Base-by-base conservation (phyloP, 768 basidiomycete genomes). In the Rhodosporidiobolus odoratus region DNA sequence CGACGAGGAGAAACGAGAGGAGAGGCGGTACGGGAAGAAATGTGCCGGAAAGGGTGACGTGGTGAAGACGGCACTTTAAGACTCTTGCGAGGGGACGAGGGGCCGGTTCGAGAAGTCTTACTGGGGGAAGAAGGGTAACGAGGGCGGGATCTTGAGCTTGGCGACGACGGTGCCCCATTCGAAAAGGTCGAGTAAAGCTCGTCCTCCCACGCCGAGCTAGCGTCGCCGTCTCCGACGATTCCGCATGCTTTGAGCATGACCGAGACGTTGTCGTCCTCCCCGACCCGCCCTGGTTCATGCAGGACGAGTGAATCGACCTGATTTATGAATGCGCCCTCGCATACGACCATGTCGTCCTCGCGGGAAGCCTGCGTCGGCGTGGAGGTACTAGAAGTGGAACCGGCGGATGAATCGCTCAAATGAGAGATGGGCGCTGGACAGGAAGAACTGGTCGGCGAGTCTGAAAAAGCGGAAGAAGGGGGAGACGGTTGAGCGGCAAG, bases 161-260 rank as follows among this genome's bases (percentile, higher is more conserved):
- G 15, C 37, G 57, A 58, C 3, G 57, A 17, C 2, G 62, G 62
- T n/a, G 37, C 19, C 21, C 41, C 21, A 3, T 66, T 48, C 1
- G 57, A 58, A 17, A 66, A 38, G 25, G 35, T 34, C 30, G 57
- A 27, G 57, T 66, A 66, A 1, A 66, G 48, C 58, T 66, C 65
- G 48, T 66, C 65, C 57, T 59, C 57, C 65, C 65, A 66, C 13
- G 57, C 58, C 2, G 47, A 50, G 58, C 57, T 66, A 21, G 40
- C 21, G 27, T 58, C 57, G 16, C 19, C 47, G 7, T 40, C 37
- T 16, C 23, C 54, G 54, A 15, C 54, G 32, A 47, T 45, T 13
- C 45, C 54, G 43, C 57, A 34, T 9, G n/a, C 56, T 1, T 38
- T 37, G 45, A 48, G 10, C 15, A 27, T 13, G 10, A 7, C 16